Conservation (phyloP, 2,329 filamentous ascomycete species). For the Colletotrichum sp. region DNA sequence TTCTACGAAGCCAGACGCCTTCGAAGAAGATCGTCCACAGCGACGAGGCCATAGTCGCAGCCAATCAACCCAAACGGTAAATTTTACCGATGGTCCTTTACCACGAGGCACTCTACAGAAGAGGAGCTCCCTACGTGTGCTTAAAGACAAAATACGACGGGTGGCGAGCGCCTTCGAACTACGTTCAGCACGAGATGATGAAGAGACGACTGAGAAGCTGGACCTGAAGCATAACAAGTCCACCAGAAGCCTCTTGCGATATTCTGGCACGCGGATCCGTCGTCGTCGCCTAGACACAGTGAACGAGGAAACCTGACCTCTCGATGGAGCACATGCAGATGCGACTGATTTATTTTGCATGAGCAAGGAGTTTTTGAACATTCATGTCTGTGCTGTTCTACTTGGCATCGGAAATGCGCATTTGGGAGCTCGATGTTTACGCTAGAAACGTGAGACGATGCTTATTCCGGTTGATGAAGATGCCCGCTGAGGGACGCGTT, state of each 20-base stretch:
- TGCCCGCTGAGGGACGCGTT: background rate
- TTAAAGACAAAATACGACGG: constrained; percentile 8
- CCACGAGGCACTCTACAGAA: background rate
- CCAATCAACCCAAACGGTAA: background rate
- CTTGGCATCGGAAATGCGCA: background rate
- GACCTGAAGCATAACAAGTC: constrained; percentile 3
- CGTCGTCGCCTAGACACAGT: constrained; percentile 6
- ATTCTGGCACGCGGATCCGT: background rate
- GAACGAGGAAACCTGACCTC: background rate
- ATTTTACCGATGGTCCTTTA: background rate
- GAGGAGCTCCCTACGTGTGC: background rate
- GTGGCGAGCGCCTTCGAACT: constrained; percentile 19
- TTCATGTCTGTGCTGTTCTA: background rate
- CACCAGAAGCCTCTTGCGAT: constrained; percentile 1
- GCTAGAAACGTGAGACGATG: background rate
- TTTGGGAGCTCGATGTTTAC: background rate
- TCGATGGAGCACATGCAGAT: background rate
- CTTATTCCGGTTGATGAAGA: background rate
- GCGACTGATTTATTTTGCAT: background rate
- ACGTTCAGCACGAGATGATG: background rate
- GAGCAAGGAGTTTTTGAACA: background rate
- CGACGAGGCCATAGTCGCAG: background rate
- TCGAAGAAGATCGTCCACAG: background rate
- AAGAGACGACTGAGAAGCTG: background rate
- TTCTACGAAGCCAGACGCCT: background rate